These are phyloP conservation scores for Entophlyctis helioformis DNA, from an alignment of 192 early-diverging fungal genomes.

Conservation along the genomic window DNA sequence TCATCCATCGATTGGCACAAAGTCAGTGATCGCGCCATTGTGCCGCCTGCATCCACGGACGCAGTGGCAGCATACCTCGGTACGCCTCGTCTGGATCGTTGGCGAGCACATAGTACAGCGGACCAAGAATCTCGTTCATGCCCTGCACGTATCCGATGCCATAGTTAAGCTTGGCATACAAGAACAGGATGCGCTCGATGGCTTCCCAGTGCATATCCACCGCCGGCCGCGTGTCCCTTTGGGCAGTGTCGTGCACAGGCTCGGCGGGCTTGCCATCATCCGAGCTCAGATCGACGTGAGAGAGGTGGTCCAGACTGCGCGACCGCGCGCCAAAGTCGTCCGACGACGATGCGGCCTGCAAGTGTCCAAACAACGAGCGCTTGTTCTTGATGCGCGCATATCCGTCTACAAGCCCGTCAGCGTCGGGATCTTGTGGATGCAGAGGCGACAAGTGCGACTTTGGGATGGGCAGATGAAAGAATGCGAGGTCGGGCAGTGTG, in stretches of 20 bases:
- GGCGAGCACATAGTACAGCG: slow-evolving; percentile 68
- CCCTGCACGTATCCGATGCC: slow-evolving; percentile 81
- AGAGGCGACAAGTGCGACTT: slow-evolving; percentile 1
- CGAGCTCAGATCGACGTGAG: background rate
- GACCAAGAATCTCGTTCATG: slow-evolving; percentile 76
- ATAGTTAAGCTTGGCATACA: slow-evolving; percentile 68
- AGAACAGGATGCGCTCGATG: slow-evolving; percentile 64
- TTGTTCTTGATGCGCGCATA: too few species aligned
- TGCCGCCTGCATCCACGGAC: too few species aligned
- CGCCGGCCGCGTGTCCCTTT: background rate
- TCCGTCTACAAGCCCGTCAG: too few species aligned
- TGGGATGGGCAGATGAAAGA: slow-evolving; percentile 58
- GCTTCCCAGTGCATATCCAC: slow-evolving; percentile 66
- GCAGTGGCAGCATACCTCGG: background rate
- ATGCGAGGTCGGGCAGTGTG: slow-evolving; percentile 62
- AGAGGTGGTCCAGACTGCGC: background rate
- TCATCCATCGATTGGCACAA: background rate
- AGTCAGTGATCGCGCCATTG: background rate
- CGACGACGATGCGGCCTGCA: background rate
- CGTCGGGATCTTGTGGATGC: too few species aligned
- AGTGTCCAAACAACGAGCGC: background rate
- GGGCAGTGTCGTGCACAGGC: too few species aligned
- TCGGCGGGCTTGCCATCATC: background rate
- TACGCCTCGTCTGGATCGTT: slow-evolving; percentile 53
- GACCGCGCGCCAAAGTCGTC: background rate